These are phyloP conservation scores for Kodamaea nitidulidarum DNA, from an alignment of 805 yeast species.

Conservation along the genomic window DNA sequence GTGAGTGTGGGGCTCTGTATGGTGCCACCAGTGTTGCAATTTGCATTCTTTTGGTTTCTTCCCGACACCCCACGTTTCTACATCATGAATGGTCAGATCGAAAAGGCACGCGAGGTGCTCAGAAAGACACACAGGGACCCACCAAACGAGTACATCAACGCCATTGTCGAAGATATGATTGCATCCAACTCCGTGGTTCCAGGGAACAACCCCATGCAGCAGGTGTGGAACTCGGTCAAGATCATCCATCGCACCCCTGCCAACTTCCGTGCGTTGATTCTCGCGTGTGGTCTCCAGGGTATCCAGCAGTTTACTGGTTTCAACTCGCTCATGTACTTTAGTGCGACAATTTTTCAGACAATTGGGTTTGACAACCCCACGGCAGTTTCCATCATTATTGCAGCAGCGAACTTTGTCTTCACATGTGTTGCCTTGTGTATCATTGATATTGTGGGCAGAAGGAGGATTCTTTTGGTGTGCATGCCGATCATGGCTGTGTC, in stretches of 20 bases:
- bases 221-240: constrained; percentile 57
- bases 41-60: constrained; percentile 71
- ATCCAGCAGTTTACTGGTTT: constrained; percentile 96
- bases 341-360: constrained; percentile 85
- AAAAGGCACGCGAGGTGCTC: constrained; percentile 65
- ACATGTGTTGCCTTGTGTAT: constrained; percentile 81
- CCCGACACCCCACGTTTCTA: constrained; percentile 96
- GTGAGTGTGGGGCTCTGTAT: constrained; percentile 85
- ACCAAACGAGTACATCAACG: constrained; percentile 57
- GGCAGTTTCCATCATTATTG: constrained; percentile 90
- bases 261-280: constrained; percentile 81
- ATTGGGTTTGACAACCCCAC: constrained; percentile 87
- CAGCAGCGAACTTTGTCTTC: constrained; percentile 90
- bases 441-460: constrained; percentile 85
- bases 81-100: constrained; percentile 63
- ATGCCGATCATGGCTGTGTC: constrained; percentile 82
- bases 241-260: constrained; percentile 66
- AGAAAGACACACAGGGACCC: constrained; percentile 60
- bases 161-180: constrained; percentile 64
- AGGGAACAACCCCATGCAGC: constrained; percentile 39
- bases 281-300: constrained; percentile 92
- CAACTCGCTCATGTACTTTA: constrained; percentile 93
- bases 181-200: constrained; percentile 41
- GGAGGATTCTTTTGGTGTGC: constrained; percentile 73
- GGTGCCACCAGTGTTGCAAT: constrained; percentile 80